phyloP scores from a whole-genome alignment of 805 yeast species.

The Metschnikowia rubicola region DNA sequence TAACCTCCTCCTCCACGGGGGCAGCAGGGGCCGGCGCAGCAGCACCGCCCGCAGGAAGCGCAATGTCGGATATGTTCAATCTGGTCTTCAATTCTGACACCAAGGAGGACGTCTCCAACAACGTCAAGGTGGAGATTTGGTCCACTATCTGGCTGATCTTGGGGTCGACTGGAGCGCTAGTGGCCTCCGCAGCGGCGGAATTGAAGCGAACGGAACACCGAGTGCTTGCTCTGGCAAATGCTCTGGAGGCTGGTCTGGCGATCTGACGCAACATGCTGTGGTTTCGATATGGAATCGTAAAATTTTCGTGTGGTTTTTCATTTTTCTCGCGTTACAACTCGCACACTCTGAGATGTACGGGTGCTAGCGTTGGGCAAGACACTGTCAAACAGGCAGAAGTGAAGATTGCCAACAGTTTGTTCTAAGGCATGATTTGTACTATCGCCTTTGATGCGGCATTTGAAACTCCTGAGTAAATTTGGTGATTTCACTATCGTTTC shows the following conservation, averaged over 20 bases:
- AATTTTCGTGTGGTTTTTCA: constrained; percentile 11
- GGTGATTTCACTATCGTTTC: too few species aligned
- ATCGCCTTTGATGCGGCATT: too few species aligned
- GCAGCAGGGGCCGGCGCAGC: constrained; percentile 61
- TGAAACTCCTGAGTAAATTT: too few species aligned
- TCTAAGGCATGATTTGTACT: too few species aligned
- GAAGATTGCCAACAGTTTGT: too few species aligned
- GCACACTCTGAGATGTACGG: constrained; percentile 14
- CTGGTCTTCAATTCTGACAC: constrained; percentile 75
- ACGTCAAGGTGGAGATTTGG: constrained; percentile 84
- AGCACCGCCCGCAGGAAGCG: constrained; percentile 61
- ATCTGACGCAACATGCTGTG: constrained; percentile 33
- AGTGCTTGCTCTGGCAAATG: constrained; percentile 25
- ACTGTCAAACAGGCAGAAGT: too few species aligned
- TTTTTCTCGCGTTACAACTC: constrained; percentile 3
- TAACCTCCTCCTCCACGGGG: constrained; percentile 68
- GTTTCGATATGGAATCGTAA: constrained; percentile 9
- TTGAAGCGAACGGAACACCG: constrained; percentile 41
- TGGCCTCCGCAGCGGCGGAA: constrained; percentile 40
- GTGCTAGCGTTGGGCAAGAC: background rate
- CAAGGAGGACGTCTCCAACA: constrained; percentile 87
- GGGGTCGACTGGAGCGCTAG: constrained; percentile 66
- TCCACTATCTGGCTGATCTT: constrained; percentile 86
- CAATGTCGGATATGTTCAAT: constrained; percentile 90
- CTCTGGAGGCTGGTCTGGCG: constrained; percentile 36